Percentiles rank a stretch among this genome's conserved stretches.
Conservation (phyloP, 371 early-diverging fungal species). For the Nematocida parisii region DNA sequence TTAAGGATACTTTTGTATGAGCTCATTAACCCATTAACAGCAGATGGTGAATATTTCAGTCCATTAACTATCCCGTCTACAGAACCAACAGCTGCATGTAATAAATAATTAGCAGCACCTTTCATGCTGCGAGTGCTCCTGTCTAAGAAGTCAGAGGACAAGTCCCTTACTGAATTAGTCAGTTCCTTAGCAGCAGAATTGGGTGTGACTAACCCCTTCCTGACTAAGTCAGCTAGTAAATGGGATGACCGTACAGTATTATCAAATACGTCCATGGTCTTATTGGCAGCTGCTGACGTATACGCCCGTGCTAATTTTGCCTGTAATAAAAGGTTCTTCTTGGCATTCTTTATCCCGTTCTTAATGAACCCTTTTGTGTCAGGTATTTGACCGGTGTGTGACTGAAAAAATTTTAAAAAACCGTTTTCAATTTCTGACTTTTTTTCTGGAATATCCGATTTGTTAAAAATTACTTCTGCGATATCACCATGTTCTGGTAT, state of each 20-base stretch:
- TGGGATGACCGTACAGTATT: slow-evolving; percentile 24
- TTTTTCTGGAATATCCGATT: background rate
- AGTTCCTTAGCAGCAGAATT: slow-evolving; percentile 38
- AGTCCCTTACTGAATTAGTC: background rate
- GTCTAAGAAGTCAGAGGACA: background rate
- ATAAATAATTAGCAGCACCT: slow-evolving; percentile 32
- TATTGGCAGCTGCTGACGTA: slow-evolving; percentile 21
- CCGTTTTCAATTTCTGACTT: background rate
- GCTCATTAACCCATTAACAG: background rate
- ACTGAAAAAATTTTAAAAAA: slow-evolving; percentile 6
- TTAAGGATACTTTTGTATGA: slow-evolving; percentile 23
- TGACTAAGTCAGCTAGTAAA: slow-evolving; percentile 37
- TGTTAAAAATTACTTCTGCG: background rate
- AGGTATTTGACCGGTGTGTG: background rate
- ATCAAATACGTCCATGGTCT: slow-evolving; percentile 2
- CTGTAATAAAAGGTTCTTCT: slow-evolving; percentile 28
- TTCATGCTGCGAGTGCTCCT: background rate
- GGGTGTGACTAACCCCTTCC: slow-evolving; percentile 39
- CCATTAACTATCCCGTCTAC: slow-evolving; percentile 25
- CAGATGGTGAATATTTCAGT: slow-evolving; percentile 30
- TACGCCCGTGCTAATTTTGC: slow-evolving; percentile 30
- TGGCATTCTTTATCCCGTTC: slow-evolving; percentile 46
- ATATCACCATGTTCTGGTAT: background rate
- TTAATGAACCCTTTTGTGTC: slow-evolving; percentile 20
- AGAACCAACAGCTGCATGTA: slow-evolving; percentile 25